Evolutionary conservation across 805 yeast species (phyloP), one percentile per base, ranked within the genome.

Genomic region (Wickerhamomyces ciferrii): DNA sequence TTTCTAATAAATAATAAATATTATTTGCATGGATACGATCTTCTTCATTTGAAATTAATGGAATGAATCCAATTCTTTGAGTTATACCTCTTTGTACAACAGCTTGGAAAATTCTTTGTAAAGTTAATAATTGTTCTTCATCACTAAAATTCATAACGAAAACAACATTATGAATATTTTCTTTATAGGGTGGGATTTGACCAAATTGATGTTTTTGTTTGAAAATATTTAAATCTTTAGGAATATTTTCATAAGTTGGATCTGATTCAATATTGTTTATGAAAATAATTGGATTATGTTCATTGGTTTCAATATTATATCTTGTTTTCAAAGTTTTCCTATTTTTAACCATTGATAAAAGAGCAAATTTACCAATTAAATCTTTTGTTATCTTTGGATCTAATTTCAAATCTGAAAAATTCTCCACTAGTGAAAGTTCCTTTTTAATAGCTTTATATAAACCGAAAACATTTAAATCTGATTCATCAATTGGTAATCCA

Each of bases 11-110:
- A 49, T 60, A 43, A 46, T 51, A 50, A 39, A 52, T 23, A 24
- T 53, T 37, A 44, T 59, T 50, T 42, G 58, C 56, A 19, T 45
- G 42, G 2, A 48, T 21, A 32, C 44, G 43, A 34, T 59, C 61
- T 2, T 50, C 51, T 18, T 48, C 52, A 10, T 51, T 54, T 3
- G 56, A 50, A 24, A 54, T 49, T 2, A 85, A 48, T 0, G 98
- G 96, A n/a, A 92, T 68, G 3, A 92, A 51, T 7, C 97, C 99
- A 43, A 92, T 59, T 62, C 91, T 84, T 52, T 90, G 85, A 0
- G 96, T 87, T 17, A 86, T 72, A 1, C 80, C 79, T 39, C 78
- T 74, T 13, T 74, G 69, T n/a, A 81, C 56, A 2, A 81, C 67
- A 2, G 76, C 62, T 23, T 72, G 70, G 2, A 83, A 55, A 31